phyloP scores from a whole-genome alignment of 768 basidiomycete genomes.

The Boletus sp. region DNA sequence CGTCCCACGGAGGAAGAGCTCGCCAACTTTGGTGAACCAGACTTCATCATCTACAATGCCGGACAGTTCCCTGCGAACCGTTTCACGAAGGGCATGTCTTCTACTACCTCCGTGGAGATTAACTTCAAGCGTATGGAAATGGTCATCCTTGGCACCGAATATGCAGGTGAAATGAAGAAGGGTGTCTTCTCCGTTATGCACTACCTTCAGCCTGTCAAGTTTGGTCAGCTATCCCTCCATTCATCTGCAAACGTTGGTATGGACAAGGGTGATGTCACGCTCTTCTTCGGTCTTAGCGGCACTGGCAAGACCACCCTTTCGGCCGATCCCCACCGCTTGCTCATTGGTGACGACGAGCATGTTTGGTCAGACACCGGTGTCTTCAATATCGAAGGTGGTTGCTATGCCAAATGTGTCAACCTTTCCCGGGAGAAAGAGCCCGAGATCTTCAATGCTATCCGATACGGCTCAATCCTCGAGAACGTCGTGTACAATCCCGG shows the following conservation, averaged over 20 bases:
- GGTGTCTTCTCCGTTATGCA: constrained; percentile 99
- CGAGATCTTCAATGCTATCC: constrained; percentile 94
- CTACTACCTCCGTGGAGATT: constrained; percentile 97
- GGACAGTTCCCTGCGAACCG: constrained; percentile 99
- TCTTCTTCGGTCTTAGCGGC: constrained; percentile 98
- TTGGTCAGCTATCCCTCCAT: constrained; percentile 95
- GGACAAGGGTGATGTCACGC: constrained; percentile 86
- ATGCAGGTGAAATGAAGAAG: constrained; percentile 99
- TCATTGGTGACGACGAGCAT: constrained; percentile 99
- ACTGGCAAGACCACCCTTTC: constrained; percentile 99
- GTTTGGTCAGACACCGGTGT: constrained; percentile 99
- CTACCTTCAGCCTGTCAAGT: constrained; percentile 98
- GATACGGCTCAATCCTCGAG: constrained; percentile 95
- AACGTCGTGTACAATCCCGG: constrained; percentile 95
- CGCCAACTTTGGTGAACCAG: constrained; percentile 92
- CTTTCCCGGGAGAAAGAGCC: constrained; percentile 97
- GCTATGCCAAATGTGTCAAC: constrained; percentile 98
- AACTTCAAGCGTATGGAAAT: constrained; percentile 99
- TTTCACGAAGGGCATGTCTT: constrained; percentile 99
- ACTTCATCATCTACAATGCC: constrained; percentile 99
- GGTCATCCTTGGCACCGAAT: constrained; percentile 99
- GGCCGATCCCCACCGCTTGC: constrained; percentile 87
- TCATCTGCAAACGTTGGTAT: constrained; percentile 96
- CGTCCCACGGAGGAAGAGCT: constrained; percentile 95
- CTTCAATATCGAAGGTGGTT: constrained; percentile 99